Evolutionary conservation across 2,329 filamentous ascomycete species (phyloP).

Genomic region (Xylaria sp.): DNA sequence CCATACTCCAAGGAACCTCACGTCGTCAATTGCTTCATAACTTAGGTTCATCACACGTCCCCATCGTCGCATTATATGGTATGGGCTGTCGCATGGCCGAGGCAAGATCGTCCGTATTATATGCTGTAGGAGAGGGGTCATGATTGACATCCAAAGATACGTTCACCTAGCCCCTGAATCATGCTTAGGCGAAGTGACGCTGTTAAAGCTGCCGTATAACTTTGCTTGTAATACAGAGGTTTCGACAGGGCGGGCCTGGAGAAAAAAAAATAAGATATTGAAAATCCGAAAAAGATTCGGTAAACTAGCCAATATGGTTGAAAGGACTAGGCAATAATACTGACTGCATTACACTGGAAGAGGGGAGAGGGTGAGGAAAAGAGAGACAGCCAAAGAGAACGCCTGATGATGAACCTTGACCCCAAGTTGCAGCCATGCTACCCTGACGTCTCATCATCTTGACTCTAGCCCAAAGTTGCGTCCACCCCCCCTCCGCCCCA

Average conservation of each 20-base stretch:
- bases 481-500: constrained; percentile 15
- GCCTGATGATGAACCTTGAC: constrained; percentile 24
- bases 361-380: background rate
- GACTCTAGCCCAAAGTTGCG: constrained; percentile 13
- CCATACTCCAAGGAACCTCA: background rate
- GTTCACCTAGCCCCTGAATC: constrained; percentile 34
- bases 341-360: background rate
- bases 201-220: constrained; percentile 26
- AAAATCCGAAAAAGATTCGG: constrained; percentile 20
- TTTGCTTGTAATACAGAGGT: constrained; percentile 19
- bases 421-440: constrained; percentile 33
- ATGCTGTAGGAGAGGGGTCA: constrained; percentile 8
- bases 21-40: background rate
- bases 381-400: constrained; percentile 9
- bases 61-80: background rate
- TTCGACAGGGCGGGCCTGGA: constrained; percentile 20
- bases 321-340: constrained; percentile 5
- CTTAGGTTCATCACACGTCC: background rate
- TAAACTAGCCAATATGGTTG: constrained; percentile 16
- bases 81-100: background rate
- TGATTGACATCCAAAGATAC: constrained; percentile 15
- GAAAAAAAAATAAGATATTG: background rate
- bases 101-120: background rate
- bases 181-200: constrained; percentile 36
- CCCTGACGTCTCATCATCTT: constrained; percentile 27